Base-by-base conservation (phyloP, 1,139 yeast genomes). In the Taphrina populina region DNA sequence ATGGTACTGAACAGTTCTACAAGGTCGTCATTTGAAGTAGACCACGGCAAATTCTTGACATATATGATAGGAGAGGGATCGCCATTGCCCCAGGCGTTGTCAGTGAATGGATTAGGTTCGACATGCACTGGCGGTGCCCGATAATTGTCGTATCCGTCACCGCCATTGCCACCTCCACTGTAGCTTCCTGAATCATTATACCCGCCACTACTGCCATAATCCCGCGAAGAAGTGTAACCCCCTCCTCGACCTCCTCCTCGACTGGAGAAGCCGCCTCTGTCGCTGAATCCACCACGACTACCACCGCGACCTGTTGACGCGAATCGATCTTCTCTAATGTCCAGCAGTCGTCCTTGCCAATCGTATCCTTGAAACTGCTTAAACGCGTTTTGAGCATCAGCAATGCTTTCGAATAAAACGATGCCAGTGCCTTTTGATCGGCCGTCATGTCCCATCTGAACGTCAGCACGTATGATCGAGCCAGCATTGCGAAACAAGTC, bases 291-390 rank as follows among this genome's bases (percentile, higher is more conserved):
- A 26, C 62, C 45, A 3, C 54, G 51, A 30, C 59, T 58, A 15
- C 60, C 62, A 35, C 60, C 62, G 6, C 59, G 55, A 8, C 58
- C 52, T 10, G 30, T 15, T 10, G 34, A 30, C 4, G 62, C 62
- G 40, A 51, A 62, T 1, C 64, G 58, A 46, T 63, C 65, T 37
- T 59, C 61, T 21, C 63, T 64, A 67, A 90, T 96, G 69, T 76
- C 92, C 59, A 90, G 87, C 71, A 83, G 88, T 70, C 84, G 85
- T 68, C 90, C 95, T 71, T 86, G 85, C 77, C 88, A 82, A 68
- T 86, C 81, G 90, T 85, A 86, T 73, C 96, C 95, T 74, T 88
- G 87, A 69, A 88, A 90, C 69, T 82, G 84, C 71, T 83, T 92
- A 70, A 88, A 85, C 63, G 96, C 96, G 67, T 86, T 88, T 61